A percentile compares a stretch with the other conserved stretches of the same genome.
phyloP scores from a whole-genome alignment of 352 stramenopile species.

The Pythium rishiriense region DNA sequence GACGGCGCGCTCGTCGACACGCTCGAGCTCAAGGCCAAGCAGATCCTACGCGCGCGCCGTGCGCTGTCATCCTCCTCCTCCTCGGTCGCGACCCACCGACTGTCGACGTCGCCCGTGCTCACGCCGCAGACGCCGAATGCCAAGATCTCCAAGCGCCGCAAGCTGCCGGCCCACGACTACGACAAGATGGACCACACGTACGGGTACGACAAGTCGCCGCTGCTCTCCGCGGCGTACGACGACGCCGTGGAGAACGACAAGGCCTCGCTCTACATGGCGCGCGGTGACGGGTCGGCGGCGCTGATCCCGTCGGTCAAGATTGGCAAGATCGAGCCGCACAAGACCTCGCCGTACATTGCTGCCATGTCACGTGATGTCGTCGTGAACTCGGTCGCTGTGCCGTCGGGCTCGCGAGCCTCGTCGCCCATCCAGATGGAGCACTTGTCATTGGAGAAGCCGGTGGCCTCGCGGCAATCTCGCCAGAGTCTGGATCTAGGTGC shows the following conservation, averaged over 20 bases:
- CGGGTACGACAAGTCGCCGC: constrained; percentile 23
- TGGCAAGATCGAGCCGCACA: constrained; percentile 22
- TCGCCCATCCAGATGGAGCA: constrained; percentile 25
- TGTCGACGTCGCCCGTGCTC: constrained; percentile 20
- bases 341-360: constrained; percentile 8
- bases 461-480: constrained; percentile 5
- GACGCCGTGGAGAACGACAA: constrained; percentile 8
- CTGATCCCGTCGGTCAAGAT: constrained; percentile 28
- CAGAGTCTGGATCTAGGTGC: constrained; percentile 52
- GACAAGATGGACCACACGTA: constrained; percentile 20
- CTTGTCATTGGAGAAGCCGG: constrained; percentile 21
- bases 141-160: constrained; percentile 30
- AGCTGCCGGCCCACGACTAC: constrained; percentile 20
- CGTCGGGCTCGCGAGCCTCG: not conserved
- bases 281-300: constrained; percentile 23
- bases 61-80: constrained; percentile 23
- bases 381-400: constrained; percentile 19
- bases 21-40: constrained; percentile 52
- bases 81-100: constrained; percentile 5
- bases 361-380: constrained; percentile 5
- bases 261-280: constrained; percentile 26
- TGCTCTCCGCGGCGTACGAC: constrained; percentile 2
- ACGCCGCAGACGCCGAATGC: not conserved
- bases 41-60: constrained; percentile 47
- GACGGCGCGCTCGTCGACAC: constrained; percentile 64